Evolutionary conservation across 176 grass and related monocot species (phyloP).

Genomic region (Pharus latifolius): DNA sequence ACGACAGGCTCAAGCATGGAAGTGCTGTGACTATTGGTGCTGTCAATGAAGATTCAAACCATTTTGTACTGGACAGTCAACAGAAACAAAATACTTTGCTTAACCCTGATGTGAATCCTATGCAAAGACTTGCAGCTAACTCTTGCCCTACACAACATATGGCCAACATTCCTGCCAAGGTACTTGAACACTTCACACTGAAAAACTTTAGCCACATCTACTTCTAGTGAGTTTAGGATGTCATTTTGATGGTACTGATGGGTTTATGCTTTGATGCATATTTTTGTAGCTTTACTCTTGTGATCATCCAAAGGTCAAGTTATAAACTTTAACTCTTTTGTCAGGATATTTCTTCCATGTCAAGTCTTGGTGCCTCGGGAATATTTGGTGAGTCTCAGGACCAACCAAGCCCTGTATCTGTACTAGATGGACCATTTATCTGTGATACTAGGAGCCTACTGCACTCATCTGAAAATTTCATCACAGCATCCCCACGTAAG

Average conservation of each 20-base stretch:
- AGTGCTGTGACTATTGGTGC: background rate
- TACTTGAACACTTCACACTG: slow-evolving; percentile 8
- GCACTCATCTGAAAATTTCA: slow-evolving; percentile 39
- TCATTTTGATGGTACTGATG: no score
- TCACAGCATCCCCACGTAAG: slow-evolving; percentile 65
- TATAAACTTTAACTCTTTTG: slow-evolving; percentile 7
- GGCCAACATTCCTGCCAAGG: slow-evolving; percentile 38
- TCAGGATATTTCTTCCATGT: slow-evolving; percentile 40
- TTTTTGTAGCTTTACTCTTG: background rate
- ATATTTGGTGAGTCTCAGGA: slow-evolving; percentile 35
- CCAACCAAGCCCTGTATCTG: slow-evolving; percentile 66
- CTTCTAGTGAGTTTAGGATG: no score
- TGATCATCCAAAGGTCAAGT: background rate
- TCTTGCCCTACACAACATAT: slow-evolving; percentile 17
- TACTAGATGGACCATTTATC: slow-evolving; percentile 52
- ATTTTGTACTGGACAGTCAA: slow-evolving; percentile 7
- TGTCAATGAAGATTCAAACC: slow-evolving; percentile 2
- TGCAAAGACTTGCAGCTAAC: slow-evolving; percentile 12
- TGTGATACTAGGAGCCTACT: slow-evolving; percentile 40
- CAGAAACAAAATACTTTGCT: background rate
- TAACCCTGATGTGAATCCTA: slow-evolving; percentile 8
- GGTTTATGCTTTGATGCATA: background rate
- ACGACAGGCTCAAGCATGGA: slow-evolving; percentile 10
- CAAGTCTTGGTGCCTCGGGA: slow-evolving; percentile 24
- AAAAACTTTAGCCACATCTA: no score